phyloP scores from a whole-genome alignment of 1,284 basidiomycete genomes.

The Ceratobasidium papillatum region DNA sequence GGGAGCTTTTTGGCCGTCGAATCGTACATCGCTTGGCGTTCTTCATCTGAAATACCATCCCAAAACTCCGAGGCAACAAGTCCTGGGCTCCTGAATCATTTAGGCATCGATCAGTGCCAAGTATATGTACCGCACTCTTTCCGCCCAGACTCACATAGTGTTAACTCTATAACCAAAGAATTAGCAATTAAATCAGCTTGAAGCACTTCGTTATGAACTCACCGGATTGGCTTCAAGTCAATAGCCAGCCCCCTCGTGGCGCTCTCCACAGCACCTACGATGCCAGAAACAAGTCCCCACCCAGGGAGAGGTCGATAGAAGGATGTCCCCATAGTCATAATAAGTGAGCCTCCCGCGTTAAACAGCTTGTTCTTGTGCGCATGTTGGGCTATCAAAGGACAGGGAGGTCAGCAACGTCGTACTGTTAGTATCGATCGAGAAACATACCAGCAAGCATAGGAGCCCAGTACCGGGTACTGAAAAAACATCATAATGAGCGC shows the following conservation, averaged over 20 bases:
- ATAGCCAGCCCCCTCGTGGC: constrained; percentile 18
- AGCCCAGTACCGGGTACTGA: constrained; percentile 20
- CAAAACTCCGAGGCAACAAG: constrained; percentile 20
- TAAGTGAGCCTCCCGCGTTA: constrained; percentile 19
- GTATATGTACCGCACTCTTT: background rate
- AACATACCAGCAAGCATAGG: constrained; percentile 13
- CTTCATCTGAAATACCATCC: background rate
- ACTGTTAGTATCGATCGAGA: background rate
- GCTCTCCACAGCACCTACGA: constrained; percentile 20
- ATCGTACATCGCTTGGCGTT: constrained; percentile 2
- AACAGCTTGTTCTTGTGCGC: constrained; percentile 27
- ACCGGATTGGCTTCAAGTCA: constrained; percentile 15
- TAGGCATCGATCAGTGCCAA: background rate
- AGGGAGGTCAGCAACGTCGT: background rate
- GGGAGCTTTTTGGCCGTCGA: background rate
- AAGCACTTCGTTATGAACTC: background rate
- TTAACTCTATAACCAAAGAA: background rate
- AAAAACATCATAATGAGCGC: background rate
- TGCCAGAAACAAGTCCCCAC: constrained; percentile 9
- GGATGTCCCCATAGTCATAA: constrained; percentile 13
- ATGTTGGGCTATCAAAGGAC: constrained; percentile 18
- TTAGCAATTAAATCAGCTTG: too few relatives aligned
- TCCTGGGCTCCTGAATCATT: constrained; percentile 3
- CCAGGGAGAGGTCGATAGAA: constrained; percentile 4
- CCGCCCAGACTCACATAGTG: background rate